Percentiles rank a stretch among this genome's conserved stretches.
These are phyloP conservation scores for Salix koriyanagi DNA, from an alignment of 345 rosid species.

Conservation along the genomic window DNA sequence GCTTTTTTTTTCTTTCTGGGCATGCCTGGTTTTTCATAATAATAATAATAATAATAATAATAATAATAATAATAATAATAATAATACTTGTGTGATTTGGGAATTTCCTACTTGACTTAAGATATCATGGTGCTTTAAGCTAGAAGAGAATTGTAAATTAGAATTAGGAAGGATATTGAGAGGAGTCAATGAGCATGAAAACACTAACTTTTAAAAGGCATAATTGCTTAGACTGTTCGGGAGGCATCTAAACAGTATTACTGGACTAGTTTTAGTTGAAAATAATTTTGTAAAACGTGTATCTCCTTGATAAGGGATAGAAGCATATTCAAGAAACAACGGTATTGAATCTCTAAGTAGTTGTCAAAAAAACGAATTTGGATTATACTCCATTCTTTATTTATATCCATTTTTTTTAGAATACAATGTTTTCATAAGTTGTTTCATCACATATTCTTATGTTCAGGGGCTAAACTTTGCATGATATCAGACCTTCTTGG, in stretches of 20 bases:
- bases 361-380: neutral
- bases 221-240: neutral
- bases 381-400: neutral
- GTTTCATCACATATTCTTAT: neutral
- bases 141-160: neutral
- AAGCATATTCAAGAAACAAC: neutral
- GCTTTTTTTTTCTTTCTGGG: neutral
- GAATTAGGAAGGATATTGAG: too few species aligned
- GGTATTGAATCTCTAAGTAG: neutral
- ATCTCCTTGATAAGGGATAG: neutral
- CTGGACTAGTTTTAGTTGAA: neutral
- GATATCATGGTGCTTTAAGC: neutral
- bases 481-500: conserved; percentile 76
- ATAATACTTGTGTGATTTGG: neutral
- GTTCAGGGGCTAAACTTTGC: conserved; percentile 93
- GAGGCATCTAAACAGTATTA: neutral
- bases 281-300: neutral
- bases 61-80: too few species aligned
- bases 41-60: too few species aligned
- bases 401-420: neutral
- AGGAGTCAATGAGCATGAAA: neutral
- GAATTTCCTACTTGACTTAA: neutral
- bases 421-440: neutral
- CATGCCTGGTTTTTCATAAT: neutral
- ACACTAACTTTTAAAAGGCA: neutral